phyloP scores from a whole-genome alignment of 1,284 basidiomycete species.

The Fistulina hepatica region DNA sequence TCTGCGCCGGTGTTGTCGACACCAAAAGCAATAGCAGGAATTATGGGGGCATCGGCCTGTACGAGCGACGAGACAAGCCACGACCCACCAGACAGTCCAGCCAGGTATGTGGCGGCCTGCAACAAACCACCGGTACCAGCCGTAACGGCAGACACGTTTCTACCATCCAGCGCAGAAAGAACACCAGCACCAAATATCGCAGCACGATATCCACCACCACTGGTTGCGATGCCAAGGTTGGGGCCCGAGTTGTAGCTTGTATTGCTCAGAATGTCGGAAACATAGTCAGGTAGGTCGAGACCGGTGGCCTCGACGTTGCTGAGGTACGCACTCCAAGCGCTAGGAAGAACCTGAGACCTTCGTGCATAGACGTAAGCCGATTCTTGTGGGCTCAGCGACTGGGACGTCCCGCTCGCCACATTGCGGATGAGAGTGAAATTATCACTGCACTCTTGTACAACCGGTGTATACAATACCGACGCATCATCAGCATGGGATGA shows the following conservation, averaged over 20 bases:
- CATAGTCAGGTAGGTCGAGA: constrained; percentile 18
- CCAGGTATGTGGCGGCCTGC: constrained; percentile 22
- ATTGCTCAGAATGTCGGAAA: constrained; percentile 12
- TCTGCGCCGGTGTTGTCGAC: too few relatives aligned
- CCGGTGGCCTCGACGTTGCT: constrained; percentile 19
- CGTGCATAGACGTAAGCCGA: too few relatives aligned
- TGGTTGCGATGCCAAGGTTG: constrained; percentile 32
- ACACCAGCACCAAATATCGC: constrained; percentile 40
- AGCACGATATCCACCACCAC: constrained; percentile 38
- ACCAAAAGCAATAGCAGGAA: constrained; percentile 29
- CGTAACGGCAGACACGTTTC: constrained; percentile 30
- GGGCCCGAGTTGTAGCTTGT: constrained; percentile 18
- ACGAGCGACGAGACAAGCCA: constrained; percentile 30
- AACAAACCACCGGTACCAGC: constrained; percentile 40
- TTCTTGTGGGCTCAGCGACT: too few relatives aligned
- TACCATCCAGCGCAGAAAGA: constrained; percentile 36
- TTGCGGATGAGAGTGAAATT: too few relatives aligned
- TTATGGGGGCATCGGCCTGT: constrained; percentile 30
- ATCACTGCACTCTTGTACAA: too few relatives aligned
- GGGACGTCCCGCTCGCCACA: too few relatives aligned
- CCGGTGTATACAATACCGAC: too few relatives aligned
- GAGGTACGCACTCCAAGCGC: constrained; percentile 12
- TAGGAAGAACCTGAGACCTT: constrained; percentile 11
- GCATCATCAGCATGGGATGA: too few relatives aligned
- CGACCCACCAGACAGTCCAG: constrained; percentile 24